Evolutionary conservation across 2,329 filamentous ascomycete species (phyloP).

Genomic region (Cytospora mali): DNA sequence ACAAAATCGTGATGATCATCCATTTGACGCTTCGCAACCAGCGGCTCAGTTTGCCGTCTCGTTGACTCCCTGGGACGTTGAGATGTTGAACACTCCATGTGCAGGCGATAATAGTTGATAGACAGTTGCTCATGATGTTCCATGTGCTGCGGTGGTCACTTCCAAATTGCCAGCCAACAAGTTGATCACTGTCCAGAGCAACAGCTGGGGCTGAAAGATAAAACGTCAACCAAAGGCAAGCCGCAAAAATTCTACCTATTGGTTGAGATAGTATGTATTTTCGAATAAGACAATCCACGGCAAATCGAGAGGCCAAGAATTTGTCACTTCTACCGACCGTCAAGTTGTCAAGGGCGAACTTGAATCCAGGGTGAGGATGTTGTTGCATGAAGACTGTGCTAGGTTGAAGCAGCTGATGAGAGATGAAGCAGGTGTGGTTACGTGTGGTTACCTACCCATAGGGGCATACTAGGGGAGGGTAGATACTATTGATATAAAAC

Average conservation of each 20-base stretch:
- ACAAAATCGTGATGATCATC: conserved; percentile 15
- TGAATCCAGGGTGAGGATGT: too few species aligned
- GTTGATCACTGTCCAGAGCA: background rate
- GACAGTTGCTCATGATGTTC: background rate
- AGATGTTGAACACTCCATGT: conserved; percentile 24
- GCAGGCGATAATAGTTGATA: conserved; percentile 19
- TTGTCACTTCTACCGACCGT: too few species aligned
- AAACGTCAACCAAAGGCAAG: background rate
- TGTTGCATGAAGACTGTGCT: too few species aligned
- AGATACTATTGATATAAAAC: too few species aligned
- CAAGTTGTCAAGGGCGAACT: too few species aligned
- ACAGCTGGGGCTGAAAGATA: background rate
- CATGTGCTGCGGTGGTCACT: background rate
- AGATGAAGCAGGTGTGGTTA: too few species aligned
- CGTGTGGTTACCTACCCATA: too few species aligned
- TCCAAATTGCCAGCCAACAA: background rate
- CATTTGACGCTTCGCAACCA: conserved; percentile 13
- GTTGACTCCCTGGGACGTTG: conserved; percentile 2
- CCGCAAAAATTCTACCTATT: background rate
- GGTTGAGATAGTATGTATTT: rapidly evolving
- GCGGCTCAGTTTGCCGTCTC: background rate
- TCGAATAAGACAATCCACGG: background rate
- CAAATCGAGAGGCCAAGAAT: background rate
- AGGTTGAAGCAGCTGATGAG: too few species aligned
- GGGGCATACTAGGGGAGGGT: too few species aligned